A percentile compares a stretch with the other conserved stretches of the same genome.
Conservation (phyloP, 306 rosid species). For the Malus sieversii region DNA sequence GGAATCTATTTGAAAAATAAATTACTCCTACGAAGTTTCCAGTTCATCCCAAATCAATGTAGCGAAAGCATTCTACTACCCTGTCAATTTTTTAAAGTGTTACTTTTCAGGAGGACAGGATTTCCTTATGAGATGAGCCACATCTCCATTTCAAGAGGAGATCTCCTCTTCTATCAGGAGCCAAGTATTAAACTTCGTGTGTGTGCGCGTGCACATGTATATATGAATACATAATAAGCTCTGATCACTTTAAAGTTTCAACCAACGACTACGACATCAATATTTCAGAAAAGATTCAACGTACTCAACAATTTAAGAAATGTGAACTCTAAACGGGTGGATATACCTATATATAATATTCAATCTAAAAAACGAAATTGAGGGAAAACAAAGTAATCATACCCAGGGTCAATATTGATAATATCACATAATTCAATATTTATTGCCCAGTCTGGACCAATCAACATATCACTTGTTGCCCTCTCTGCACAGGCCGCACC, state of each 20-base stretch:
- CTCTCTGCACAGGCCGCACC: slow-evolving; percentile 87
- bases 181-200: not conserved
- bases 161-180: not conserved
- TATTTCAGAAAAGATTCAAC: not conserved
- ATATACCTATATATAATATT: not conserved
- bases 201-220: not conserved
- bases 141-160: not conserved
- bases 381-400: slow-evolving; percentile 15
- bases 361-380: not conserved
- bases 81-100: not conserved
- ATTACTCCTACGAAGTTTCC: not conserved
- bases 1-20: not conserved
- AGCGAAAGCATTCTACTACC: not conserved
- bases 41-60: not conserved
- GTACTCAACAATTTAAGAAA: not conserved
- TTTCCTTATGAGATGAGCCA: not conserved
- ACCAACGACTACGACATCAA: not conserved
- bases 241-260: not conserved
- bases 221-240: not conserved
- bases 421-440: slow-evolving; percentile 90
- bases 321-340: not conserved
- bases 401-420: slow-evolving; percentile 83
- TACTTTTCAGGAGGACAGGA: not conserved
- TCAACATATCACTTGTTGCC: slow-evolving; percentile 93
- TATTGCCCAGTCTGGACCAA: slow-evolving; percentile 94